Conservation (phyloP, 225 moss, liverwort and hornwort genomes). For the Pseudisothecium myosuroides region DNA sequence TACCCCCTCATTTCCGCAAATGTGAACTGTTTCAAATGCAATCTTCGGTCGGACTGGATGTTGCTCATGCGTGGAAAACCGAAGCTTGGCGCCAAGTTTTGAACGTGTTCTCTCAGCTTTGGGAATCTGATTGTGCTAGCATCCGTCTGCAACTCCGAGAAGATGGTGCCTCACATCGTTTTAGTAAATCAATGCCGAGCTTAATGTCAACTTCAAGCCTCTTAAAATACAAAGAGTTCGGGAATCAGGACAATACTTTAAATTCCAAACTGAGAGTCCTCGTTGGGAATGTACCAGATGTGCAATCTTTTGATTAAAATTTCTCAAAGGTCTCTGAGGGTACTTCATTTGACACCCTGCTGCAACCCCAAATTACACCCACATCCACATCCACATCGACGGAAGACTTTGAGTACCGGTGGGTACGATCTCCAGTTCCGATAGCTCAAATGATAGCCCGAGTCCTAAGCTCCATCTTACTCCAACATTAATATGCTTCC, state of each 20-base stretch:
- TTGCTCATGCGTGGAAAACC: background rate
- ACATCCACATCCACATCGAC: background rate
- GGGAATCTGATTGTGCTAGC: background rate
- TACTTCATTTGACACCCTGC: background rate
- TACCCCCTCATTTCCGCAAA: background rate
- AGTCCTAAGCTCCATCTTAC: background rate
- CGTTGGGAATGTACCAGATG: background rate
- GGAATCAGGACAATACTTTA: background rate
- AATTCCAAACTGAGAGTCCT: background rate
- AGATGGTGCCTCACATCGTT: background rate
- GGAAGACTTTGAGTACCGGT: background rate
- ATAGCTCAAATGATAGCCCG: background rate
- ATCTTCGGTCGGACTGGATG: background rate
- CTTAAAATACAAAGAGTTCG: background rate
- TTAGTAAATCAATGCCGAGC: background rate
- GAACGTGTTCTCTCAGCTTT: background rate
- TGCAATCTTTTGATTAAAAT: background rate
- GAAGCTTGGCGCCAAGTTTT: background rate
- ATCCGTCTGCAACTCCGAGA: background rate
- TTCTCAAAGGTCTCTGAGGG: background rate
- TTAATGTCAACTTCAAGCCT: background rate
- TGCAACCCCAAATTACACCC: background rate
- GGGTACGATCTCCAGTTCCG: background rate
- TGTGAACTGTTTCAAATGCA: background rate
- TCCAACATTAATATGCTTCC: background rate